Evolutionary conservation across 2,329 filamentous ascomycete genomes (phyloP), one percentile per base, ranked within the genome.

Genomic region (Lachnellula occidentalis): DNA sequence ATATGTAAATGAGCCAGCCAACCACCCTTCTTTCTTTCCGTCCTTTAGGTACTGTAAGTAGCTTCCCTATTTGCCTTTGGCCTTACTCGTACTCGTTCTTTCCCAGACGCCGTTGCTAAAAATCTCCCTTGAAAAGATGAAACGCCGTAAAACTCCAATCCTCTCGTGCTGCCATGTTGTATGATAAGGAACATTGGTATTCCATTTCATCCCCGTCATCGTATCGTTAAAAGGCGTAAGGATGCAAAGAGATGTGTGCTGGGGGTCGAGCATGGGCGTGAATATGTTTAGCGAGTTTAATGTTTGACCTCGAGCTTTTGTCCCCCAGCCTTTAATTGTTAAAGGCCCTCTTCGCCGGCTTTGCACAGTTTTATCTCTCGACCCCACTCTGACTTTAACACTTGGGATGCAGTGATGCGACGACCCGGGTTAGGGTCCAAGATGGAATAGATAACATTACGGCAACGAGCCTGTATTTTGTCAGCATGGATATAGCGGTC

Each of bases 381-480:
- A 63, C 94, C 91, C 94, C 94, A 99, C 76, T 99, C 94, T 4
- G 92, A 97, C 73, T 96, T 96, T 67, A 99, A 83, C 54, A 97
- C 90, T 74, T 99, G 94, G 41, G 92, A 92, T 55, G 94, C 92
- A 31, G 91, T 96, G 70, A 99, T 92, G 64, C 94, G 90, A 61
- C 94, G 87, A 54, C 83, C 83, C 24, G 94, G 91, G 70, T 96
- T 96, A 31, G 94, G 94, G 69, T 99, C 94, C 45, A 99, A 81
- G 61, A 99, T 96, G 21, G 92, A 97, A 75, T 99, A 99, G 69
- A 99, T 96, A 66, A 99, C 94, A 66, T 99, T 99, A 59, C 94
- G 88, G 74, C 94, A 99, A 66, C 92, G 90, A 64, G 92, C 92
- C 92, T 97, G 62, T 37, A 15, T 54, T 54, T 17, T 34, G 39